These are phyloP conservation scores for Encephalitozoon intestinalis DNA, from an alignment of 371 early-diverging fungal genomes.

Conservation along the genomic window DNA sequence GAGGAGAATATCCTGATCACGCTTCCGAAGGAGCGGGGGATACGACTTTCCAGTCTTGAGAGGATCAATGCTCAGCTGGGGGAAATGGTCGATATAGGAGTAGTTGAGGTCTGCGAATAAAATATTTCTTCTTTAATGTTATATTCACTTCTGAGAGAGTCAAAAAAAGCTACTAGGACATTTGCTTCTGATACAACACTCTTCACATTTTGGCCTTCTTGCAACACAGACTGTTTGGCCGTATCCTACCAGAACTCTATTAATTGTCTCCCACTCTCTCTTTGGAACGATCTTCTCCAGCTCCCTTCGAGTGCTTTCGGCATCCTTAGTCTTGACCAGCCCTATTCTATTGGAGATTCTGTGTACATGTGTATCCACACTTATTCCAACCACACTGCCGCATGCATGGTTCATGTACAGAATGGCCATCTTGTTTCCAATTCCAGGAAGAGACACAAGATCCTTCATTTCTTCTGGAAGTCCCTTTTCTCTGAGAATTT, in stretches of 20 bases:
- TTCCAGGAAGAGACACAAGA: constrained; percentile 68
- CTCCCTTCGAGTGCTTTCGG: constrained; percentile 69
- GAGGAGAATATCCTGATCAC: constrained; percentile 61
- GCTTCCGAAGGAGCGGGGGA: constrained; percentile 60
- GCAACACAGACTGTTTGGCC: constrained; percentile 75
- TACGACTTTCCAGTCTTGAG: constrained; percentile 51
- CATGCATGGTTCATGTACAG: constrained; percentile 43
- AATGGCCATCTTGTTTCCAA: constrained; percentile 87
- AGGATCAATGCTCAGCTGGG: constrained; percentile 55
- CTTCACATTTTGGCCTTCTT: constrained; percentile 69
- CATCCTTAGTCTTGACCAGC: constrained; percentile 67
- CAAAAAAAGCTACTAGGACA: constrained; percentile 13
- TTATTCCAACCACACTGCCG: constrained; percentile 71
- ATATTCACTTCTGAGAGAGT: background rate
- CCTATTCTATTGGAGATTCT: constrained; percentile 79
- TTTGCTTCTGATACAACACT: constrained; percentile 68
- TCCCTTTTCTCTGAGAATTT: constrained; percentile 52
- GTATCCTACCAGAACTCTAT: constrained; percentile 81
- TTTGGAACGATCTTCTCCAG: constrained; percentile 47
- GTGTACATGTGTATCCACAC: constrained; percentile 95
- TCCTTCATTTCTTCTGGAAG: constrained; percentile 20
- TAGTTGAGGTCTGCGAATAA: constrained; percentile 18
- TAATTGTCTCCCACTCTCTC: constrained; percentile 76
- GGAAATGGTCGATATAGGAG: constrained; percentile 36
- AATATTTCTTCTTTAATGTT: background rate